Evolutionary conservation across 495 filamentous ascomycete genomes (phyloP), one percentile per base, ranked within the genome.

Genomic region (Penicillium antarcticum): DNA sequence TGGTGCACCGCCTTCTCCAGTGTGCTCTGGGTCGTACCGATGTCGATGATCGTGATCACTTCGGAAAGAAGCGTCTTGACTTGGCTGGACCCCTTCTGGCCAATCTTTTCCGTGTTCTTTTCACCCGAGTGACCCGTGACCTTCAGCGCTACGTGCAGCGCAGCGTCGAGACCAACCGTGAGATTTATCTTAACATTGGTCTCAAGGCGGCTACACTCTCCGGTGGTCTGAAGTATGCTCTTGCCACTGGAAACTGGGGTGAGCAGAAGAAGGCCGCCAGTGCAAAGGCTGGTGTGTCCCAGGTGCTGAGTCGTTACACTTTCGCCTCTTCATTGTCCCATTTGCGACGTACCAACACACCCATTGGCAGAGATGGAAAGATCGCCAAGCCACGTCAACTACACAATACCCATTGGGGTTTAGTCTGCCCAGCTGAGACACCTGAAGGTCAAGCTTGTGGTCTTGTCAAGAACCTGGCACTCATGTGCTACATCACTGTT

Each of bases 231-330:
- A 95, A 96, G 68, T 97, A 97, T 64, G 96, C 92, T 34, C 79
- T 99, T 37, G 92, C 94, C n/a, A 99, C 94, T 7, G 94, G 94
- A 50, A 99, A 99, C 70, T 99, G 94, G 94, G 95, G 95, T 53
- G 94, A 97, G 53, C 94, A 97, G 71, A 99, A 97, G 80, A 97
- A 97, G 77, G 92, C 94, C 16, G 88, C 87, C 56, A 87, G 82
- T 56, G 86, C 91, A 1, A 97, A 95, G 56, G 94, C 94, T 43
- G 94, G 94, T 73, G 94, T 99, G 24, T 97, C 92, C 9, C 94
- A 99, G 71, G 95, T 99, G 71, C 77, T 99, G 46, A 97, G 96
- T 77, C 84, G 94, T 61, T 97, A 97, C 63, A 97, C 95, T 0
- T 99, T 94, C 63, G 87, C 95, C 16, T 97, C 95, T 26, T 96